Percentiles rank a stretch among this genome's conserved stretches.
phyloP scores from a whole-genome alignment of 1,139 yeast species.

The Debaryomyces coudertii region DNA sequence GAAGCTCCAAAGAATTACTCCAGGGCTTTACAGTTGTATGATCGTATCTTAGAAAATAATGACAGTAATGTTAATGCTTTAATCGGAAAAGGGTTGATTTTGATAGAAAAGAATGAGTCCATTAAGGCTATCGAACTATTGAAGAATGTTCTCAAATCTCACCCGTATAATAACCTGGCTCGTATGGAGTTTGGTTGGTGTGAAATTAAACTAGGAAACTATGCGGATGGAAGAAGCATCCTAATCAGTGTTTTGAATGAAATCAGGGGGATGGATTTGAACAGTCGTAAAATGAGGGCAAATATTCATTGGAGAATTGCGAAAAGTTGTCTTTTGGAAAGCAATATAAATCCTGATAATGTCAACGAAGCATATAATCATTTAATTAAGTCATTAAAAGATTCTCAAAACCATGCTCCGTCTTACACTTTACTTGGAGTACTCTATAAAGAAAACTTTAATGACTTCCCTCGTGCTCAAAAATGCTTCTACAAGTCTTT shows the following conservation, averaged over 20 bases:
- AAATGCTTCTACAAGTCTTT: constrained; percentile 90
- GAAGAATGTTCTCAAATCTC: constrained; percentile 48
- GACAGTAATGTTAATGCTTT: constrained; percentile 57
- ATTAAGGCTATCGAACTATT: constrained; percentile 57
- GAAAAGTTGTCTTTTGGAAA: constrained; percentile 45
- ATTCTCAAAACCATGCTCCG: constrained; percentile 67
- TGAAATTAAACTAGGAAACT: constrained; percentile 55
- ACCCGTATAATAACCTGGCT: constrained; percentile 64
- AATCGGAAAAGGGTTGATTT: constrained; percentile 81
- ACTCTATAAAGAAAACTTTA: constrained; percentile 58
- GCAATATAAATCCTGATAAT: constrained; percentile 22
- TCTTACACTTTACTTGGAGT: constrained; percentile 81
- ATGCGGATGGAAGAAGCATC: constrained; percentile 56
- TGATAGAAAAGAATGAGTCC: constrained; percentile 65
- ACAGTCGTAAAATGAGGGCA: constrained; percentile 61
- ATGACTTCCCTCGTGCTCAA: constrained; percentile 70
- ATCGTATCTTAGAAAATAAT: constrained; percentile 55
- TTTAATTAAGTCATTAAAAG: constrained; percentile 65
- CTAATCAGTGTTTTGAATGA: constrained; percentile 46
- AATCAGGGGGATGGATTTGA: constrained; percentile 53
- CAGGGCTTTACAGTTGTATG: constrained; percentile 73
- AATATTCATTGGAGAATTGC: constrained; percentile 74
- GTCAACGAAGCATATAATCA: constrained; percentile 52
- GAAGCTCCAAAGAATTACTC: constrained; percentile 89
- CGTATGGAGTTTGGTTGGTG: constrained; percentile 82